Evolutionary conservation across 257 asterid genomes (phyloP).

Genomic region (Solanum chiquidenum): DNA sequence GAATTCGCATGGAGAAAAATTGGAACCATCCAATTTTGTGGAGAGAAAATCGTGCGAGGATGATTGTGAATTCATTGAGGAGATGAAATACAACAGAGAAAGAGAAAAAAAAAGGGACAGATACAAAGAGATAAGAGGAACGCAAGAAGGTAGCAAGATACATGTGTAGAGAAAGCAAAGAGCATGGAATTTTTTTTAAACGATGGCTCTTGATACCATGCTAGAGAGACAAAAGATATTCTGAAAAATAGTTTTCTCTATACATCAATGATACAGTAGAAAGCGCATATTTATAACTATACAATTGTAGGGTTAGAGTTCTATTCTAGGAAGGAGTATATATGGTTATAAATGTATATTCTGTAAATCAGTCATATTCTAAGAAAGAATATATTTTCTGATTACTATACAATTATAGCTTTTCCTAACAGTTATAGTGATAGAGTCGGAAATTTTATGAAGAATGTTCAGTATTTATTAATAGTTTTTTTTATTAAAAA

Average conservation of each 20-base stretch:
- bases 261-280: too few relatives aligned
- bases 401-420: too few relatives aligned
- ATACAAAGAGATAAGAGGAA: background rate
- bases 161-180: background rate
- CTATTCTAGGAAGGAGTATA: background rate
- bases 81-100: too few relatives aligned
- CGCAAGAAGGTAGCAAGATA: background rate
- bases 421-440: too few relatives aligned
- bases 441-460: too few relatives aligned
- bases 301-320: background rate
- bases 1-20: background rate
- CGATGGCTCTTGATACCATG: background rate
- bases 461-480: too few relatives aligned
- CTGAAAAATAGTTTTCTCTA: background rate
- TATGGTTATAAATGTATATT: background rate
- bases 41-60: background rate
- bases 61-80: background rate
- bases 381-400: too few relatives aligned
- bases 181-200: background rate
- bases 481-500: too few relatives aligned
- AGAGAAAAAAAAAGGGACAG: too few relatives aligned
- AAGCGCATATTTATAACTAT: too few relatives aligned
- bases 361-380: too few relatives aligned
- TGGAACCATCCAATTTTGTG: background rate
- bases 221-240: background rate